Evolutionary conservation across 2,329 filamentous ascomycete species (phyloP).

Genomic region (Pseudovirgaria hyperparasitica): DNA sequence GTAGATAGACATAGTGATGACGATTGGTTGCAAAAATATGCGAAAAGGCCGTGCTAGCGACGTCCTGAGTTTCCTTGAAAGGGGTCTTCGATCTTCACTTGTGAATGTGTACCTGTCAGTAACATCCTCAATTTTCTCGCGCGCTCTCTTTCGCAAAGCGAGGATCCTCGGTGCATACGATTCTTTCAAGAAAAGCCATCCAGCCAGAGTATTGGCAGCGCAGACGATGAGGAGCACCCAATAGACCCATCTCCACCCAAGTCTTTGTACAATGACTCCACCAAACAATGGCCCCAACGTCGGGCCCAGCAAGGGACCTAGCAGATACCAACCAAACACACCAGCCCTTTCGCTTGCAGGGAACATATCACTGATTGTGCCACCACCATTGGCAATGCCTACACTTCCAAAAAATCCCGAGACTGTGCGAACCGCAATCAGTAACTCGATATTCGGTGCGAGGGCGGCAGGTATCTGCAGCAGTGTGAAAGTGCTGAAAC

Average conservation of each 20-base stretch:
- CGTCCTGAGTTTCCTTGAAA: constrained; percentile 22
- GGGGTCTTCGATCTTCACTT: constrained; percentile 28
- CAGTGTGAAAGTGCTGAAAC: constrained; percentile 32
- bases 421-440: constrained; percentile 33
- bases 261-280: constrained; percentile 30
- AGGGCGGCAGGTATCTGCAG: constrained; percentile 36
- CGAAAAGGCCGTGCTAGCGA: constrained; percentile 28
- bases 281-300: constrained; percentile 31
- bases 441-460: constrained; percentile 31
- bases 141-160: constrained; percentile 17
- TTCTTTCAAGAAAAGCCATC: constrained; percentile 32
- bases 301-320: constrained; percentile 31
- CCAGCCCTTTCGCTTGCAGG: constrained; percentile 30
- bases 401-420: constrained; percentile 39
- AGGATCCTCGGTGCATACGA: constrained; percentile 32
- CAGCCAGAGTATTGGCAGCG: constrained; percentile 26
- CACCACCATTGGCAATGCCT: constrained; percentile 38
- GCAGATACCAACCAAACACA: constrained; percentile 33
- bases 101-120: constrained; percentile 30
- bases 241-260: constrained; percentile 37
- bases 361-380: constrained; percentile 41
- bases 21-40: constrained; percentile 33
- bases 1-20: constrained; percentile 32
- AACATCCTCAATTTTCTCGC: constrained; percentile 21
- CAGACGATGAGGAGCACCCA: constrained; percentile 33